Evolutionary conservation across 306 rosid genomes (phyloP), one percentile per base, ranked within the genome.

Genomic region (Glycine soja): DNA sequence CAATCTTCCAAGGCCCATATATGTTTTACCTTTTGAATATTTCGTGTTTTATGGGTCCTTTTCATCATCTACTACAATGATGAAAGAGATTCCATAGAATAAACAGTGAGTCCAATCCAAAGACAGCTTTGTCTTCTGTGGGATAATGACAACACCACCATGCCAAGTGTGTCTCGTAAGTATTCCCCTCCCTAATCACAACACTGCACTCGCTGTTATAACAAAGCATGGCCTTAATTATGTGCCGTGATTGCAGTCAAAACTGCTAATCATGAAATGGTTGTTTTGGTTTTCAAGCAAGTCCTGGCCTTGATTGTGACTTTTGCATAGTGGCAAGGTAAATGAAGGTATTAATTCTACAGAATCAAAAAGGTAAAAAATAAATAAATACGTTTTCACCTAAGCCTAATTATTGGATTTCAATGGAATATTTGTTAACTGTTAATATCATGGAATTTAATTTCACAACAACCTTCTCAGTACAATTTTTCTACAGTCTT

Each of bases 131-230:
- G 84, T 77, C 84, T 83, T 86, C 76, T 61, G 57, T 54, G 52
- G 83, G 92, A 92, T 58, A 74, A 82, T 75, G 90, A 91, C 95
- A 82, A 72, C 83, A 85, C 47, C 92, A 72, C 77, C 82, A 64
- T 81, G 84, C 81, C 64, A 63, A 74, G 78, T 67, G 73, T 85
- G 76, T 80, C 77, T 13, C 30, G 40, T 61, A 68, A 83, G 79
- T 76, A 68, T 82, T 78, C 56, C 30, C 30, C 12, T 76, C 58
- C 45, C 40, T 65, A 66, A 80, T 73, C 48, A 77, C 83, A 53
- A 68, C 65, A 24, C 30, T 24, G 30, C 30, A 24, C 30, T 24
- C 30, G 30, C 30, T 24, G 30, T 24, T 24, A 24, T 24, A 78
- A 42, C 80, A 68, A 74, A 88, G 62, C 32, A 59, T 69, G 78